These are phyloP conservation scores for Colletotrichum endophyticum DNA, from an alignment of 2,329 filamentous ascomycete species.

Conservation along the genomic window DNA sequence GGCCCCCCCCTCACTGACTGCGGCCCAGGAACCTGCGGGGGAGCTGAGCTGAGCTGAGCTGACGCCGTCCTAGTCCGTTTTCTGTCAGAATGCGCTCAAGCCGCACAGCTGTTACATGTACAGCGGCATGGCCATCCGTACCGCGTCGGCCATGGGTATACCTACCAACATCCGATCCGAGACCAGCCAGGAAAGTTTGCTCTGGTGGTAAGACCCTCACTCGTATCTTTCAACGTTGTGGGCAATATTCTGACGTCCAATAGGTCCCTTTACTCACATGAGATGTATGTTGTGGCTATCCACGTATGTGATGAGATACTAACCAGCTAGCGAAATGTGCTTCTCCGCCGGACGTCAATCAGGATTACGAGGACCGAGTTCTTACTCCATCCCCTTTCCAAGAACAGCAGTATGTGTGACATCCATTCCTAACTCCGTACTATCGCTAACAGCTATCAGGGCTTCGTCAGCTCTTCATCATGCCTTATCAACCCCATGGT, in stretches of 20 bases:
- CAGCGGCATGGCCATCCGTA: slow-evolving; percentile 36
- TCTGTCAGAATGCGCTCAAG: slow-evolving; percentile 35
- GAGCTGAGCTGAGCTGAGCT: background rate
- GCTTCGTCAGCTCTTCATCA: slow-evolving; percentile 6
- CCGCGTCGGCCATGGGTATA: slow-evolving; percentile 35
- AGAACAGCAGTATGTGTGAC: background rate
- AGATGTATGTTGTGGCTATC: slow-evolving; percentile 1
- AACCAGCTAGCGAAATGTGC: slow-evolving; percentile 10
- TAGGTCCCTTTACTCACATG: slow-evolving; percentile 22
- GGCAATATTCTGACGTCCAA: background rate
- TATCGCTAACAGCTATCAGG: background rate
- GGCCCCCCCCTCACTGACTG: background rate
- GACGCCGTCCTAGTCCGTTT: slow-evolving; percentile 24
- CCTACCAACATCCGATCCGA: slow-evolving; percentile 23
- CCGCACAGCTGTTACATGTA: slow-evolving; percentile 39
- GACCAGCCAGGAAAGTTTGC: slow-evolving; percentile 15
- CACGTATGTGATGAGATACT: background rate
- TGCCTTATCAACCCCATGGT: slow-evolving; percentile 19
- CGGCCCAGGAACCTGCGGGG: background rate
- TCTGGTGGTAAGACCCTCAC: slow-evolving; percentile 20
- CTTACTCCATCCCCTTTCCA: slow-evolving; percentile 9
- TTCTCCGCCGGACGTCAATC: slow-evolving; percentile 17
- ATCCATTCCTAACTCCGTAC: rapidly evolving
- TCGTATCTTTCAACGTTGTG: background rate
- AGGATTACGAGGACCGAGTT: background rate